These are phyloP conservation scores for Penicillium waksmanii DNA, from an alignment of 495 filamentous ascomycete species.

Conservation along the genomic window DNA sequence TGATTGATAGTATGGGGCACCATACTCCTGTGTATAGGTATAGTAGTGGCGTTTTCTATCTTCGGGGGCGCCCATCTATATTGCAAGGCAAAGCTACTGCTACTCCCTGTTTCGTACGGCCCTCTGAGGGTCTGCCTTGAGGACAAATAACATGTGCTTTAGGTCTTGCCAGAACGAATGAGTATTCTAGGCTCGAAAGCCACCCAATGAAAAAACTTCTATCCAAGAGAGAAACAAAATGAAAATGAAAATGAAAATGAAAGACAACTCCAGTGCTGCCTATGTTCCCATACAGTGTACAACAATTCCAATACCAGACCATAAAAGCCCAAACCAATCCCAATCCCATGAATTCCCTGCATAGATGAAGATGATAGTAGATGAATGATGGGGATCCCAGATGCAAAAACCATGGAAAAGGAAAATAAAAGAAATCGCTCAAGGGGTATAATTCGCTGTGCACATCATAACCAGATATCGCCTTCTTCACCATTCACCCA, in stretches of 20 bases:
- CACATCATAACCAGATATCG: conserved; percentile 75
- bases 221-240: background rate
- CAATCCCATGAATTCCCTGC: conserved; percentile 4
- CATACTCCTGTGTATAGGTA: too few species aligned
- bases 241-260: background rate
- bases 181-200: conserved; percentile 1
- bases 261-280: conserved; percentile 2
- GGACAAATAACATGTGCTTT: background rate
- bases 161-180: background rate
- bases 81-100: too few species aligned
- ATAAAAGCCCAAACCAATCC: conserved; percentile 6
- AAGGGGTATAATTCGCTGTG: conserved; percentile 44
- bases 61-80: too few species aligned
- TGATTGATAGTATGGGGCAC: background rate
- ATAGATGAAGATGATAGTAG: background rate
- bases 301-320: conserved; percentile 5
- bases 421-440: conserved; percentile 26
- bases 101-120: too few species aligned
- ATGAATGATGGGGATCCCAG: conserved; percentile 12
- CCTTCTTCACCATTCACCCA: conserved; percentile 89
- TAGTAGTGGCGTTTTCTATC: too few species aligned
- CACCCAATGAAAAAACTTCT: background rate
- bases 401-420: conserved; percentile 12
- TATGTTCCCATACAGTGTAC: conserved; percentile 1
- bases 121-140: background rate